These are phyloP conservation scores for Ceriops zippeliana DNA, from an alignment of 345 rosid genomes.

Conservation along the genomic window DNA sequence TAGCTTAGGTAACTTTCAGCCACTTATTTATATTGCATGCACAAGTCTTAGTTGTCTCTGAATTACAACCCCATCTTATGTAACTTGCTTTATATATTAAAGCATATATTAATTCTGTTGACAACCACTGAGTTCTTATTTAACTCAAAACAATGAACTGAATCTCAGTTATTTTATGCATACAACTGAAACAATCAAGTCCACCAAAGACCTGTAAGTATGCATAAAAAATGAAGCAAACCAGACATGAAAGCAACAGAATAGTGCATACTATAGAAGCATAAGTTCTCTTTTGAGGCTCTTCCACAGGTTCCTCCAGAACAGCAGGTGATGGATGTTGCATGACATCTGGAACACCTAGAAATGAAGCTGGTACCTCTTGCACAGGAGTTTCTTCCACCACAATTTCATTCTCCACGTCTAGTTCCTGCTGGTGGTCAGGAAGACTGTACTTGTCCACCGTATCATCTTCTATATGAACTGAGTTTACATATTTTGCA, in stretches of 20 bases:
- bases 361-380: slow-evolving; percentile 38
- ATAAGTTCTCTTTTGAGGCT: slow-evolving; percentile 65
- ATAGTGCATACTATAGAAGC: slow-evolving; percentile 75
- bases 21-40: background rate
- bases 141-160: too few species aligned
- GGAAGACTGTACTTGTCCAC: slow-evolving; percentile 60
- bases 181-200: background rate
- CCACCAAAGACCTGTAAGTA: background rate
- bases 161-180: too few species aligned
- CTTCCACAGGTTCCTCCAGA: slow-evolving; percentile 61
- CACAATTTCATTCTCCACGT: slow-evolving; percentile 52
- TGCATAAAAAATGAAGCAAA: too few species aligned
- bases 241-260: too few species aligned
- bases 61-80: too few species aligned
- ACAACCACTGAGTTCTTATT: too few species aligned
- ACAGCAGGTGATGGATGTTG: slow-evolving; percentile 45
- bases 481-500: slow-evolving; percentile 58
- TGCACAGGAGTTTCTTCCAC: slow-evolving; percentile 61
- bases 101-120: too few species aligned
- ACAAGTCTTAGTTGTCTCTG: background rate
- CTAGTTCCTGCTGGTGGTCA: slow-evolving; percentile 44
- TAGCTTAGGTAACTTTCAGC: slow-evolving; percentile 4
- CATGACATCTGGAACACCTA: slow-evolving; percentile 37
- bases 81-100: too few species aligned
- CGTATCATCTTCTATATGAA: slow-evolving; percentile 70